Conservation (phyloP, 1,284 basidiomycete genomes). For the Vanrija pseudolonga region DNA sequence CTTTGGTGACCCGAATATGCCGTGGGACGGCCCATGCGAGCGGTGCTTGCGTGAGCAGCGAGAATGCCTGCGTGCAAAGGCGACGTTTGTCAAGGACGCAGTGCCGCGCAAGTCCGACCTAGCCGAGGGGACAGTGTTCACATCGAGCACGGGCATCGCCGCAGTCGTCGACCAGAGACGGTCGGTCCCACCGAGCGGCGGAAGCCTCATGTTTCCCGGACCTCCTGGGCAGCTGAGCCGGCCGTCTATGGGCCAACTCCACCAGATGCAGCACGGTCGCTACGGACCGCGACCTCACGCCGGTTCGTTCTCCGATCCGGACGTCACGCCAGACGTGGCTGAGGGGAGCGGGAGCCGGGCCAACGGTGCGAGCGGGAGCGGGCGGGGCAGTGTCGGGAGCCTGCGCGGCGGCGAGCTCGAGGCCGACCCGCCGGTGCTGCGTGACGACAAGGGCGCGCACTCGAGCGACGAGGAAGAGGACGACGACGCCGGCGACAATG, state of each 20-base stretch:
- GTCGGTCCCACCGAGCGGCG: no score
- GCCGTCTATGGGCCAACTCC: no score
- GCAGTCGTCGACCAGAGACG: no score
- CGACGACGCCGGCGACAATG: neutral
- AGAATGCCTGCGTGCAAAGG: conserved; percentile 9
- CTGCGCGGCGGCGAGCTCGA: neutral
- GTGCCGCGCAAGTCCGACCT: neutral
- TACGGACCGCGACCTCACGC: no score
- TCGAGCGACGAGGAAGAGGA: conserved; percentile 6
- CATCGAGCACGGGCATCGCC: neutral
- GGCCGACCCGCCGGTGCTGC: neutral
- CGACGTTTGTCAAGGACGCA: conserved; percentile 1
- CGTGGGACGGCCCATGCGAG: conserved; percentile 16
- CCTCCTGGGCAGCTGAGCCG: no score
- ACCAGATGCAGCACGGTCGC: no score
- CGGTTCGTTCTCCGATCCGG: no score
- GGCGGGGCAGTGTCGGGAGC: neutral
- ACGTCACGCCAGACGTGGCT: no score
- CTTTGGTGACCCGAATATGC: conserved; percentile 15
- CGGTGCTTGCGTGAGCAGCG: conserved; percentile 13
- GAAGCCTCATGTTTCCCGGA: no score
- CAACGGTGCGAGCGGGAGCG: no score
- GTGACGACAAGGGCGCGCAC: neutral
- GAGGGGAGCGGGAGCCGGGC: no score
- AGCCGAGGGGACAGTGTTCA: neutral